Evolutionary conservation across 306 rosid genomes (phyloP).

Genomic region (Corylus avellana): DNA sequence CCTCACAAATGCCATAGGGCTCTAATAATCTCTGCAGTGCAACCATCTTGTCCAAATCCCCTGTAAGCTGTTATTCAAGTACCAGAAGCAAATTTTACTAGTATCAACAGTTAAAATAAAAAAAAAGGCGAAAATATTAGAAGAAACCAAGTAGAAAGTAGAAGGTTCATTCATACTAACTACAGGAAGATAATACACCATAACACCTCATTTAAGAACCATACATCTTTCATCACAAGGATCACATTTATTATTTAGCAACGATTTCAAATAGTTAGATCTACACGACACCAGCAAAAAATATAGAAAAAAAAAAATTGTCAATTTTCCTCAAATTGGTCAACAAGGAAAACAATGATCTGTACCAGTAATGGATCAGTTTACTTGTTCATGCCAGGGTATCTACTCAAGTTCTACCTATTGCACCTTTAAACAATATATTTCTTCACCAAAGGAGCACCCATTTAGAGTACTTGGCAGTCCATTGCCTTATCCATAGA

Average conservation of each 20-base stretch:
- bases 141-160: conserved; percentile 10
- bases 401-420: no score
- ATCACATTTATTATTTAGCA: neutral
- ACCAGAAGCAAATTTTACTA: conserved; percentile 24
- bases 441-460: no score
- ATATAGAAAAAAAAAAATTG: neutral
- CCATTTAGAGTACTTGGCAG: no score
- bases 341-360: no score
- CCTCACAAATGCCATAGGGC: conserved; percentile 92
- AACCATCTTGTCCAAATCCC: conserved; percentile 88
- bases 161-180: neutral
- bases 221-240: neutral
- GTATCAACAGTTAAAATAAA: conserved; percentile 10
- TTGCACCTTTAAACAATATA: no score
- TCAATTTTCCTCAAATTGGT: no score
- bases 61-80: conserved; percentile 57
- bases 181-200: neutral
- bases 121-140: neutral
- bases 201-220: neutral
- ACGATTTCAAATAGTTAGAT: neutral
- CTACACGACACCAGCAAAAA: neutral
- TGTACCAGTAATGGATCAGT: no score
- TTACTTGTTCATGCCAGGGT: no score
- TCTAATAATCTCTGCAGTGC: conserved; percentile 83
- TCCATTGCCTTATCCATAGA: no score